These are phyloP conservation scores for Stagonosporopsis chrysanthemi DNA, from an alignment of 2,329 filamentous ascomycete genomes.

Conservation along the genomic window DNA sequence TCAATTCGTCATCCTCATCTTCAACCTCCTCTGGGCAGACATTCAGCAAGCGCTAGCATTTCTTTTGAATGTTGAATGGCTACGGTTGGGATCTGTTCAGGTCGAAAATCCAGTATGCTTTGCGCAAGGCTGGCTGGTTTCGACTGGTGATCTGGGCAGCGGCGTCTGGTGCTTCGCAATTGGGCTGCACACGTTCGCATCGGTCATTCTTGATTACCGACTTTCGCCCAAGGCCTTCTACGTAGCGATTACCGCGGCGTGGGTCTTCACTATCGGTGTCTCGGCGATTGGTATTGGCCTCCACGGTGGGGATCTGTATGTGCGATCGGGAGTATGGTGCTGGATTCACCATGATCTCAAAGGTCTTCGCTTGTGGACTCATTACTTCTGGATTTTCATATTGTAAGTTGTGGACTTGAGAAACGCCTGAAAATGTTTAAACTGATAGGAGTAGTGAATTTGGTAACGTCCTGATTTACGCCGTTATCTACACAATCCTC, in stretches of 20 bases:
- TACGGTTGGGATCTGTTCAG: constrained; percentile 61
- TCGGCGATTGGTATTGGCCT: constrained; percentile 60
- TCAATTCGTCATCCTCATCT: constrained; percentile 73
- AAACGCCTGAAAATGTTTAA: too few species aligned
- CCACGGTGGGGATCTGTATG: constrained; percentile 60
- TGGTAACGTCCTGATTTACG: constrained; percentile 60
- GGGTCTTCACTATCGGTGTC: constrained; percentile 67
- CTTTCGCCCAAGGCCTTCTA: constrained; percentile 62
- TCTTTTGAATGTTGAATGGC: constrained; percentile 67
- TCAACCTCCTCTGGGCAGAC: constrained; percentile 73
- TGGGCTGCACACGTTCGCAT: constrained; percentile 71
- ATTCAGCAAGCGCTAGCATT: constrained; percentile 72
- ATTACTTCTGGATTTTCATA: constrained; percentile 71
- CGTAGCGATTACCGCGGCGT: constrained; percentile 57
- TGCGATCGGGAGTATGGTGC: constrained; percentile 72
- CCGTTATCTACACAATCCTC: constrained; percentile 52
- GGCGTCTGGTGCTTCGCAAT: constrained; percentile 73
- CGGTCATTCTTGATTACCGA: constrained; percentile 64
- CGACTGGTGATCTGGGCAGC: constrained; percentile 70
- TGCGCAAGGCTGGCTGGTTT: constrained; percentile 73
- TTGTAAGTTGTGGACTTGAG: constrained; percentile 33
- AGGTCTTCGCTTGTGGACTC: constrained; percentile 64
- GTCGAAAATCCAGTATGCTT: constrained; percentile 65
- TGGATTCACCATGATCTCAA: constrained; percentile 67
- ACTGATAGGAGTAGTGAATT: constrained; percentile 50